Evolutionary conservation across 2,329 filamentous ascomycete species (phyloP), one percentile per base, ranked within the genome.

Genomic region (Arthrobotrys sinensis): DNA sequence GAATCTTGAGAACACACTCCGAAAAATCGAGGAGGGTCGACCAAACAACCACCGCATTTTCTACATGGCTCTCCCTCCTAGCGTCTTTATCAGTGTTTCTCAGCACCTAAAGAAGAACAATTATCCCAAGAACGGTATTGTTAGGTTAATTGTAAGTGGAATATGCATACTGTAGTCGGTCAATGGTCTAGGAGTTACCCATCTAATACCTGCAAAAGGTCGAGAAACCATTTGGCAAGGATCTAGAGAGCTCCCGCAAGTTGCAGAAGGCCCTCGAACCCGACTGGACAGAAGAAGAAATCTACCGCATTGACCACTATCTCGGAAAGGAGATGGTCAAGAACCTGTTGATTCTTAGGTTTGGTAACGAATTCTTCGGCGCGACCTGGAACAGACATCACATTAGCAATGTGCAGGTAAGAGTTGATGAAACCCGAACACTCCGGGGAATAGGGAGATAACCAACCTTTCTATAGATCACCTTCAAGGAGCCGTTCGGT

Each of bases 271-370:
- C 96, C 6, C 90, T 99, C 80, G 93, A 95, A 84, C 96, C 96
- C 50, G 94, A 99, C 87, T 99, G 96, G 96, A 96, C 93, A 84
- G 96, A 99, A 86, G 95, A 98, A 67, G 96, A 99, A 87, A 91
- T 99, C 81, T 99, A 96, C 91, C 94, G 96, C 84, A 99, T 99
- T 83, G 96, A 99, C 85, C 96, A 99, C 87, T 99, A 99, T 86
- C 90, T 99, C 57, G 96, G 96, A 83, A 99, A 99, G 89, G 96
- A 99, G 87, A 99, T 99, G 96, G 96, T 99, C 83, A 99, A 99
- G 91, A 99, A 99, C 87, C 96, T 99, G 82, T 89, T 99, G 81
- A 97, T 99, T 82, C 90, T 99, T 81, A 90, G 96, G 84, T 99
- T 99, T 84, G 96, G 96, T 82, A 99, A 99, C 88, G 94, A 97